A percentile compares a stretch with the other conserved stretches of the same genome.
phyloP scores from a whole-genome alignment of 2,329 filamentous ascomycete genomes.

The Plectosphaerella sp. region DNA sequence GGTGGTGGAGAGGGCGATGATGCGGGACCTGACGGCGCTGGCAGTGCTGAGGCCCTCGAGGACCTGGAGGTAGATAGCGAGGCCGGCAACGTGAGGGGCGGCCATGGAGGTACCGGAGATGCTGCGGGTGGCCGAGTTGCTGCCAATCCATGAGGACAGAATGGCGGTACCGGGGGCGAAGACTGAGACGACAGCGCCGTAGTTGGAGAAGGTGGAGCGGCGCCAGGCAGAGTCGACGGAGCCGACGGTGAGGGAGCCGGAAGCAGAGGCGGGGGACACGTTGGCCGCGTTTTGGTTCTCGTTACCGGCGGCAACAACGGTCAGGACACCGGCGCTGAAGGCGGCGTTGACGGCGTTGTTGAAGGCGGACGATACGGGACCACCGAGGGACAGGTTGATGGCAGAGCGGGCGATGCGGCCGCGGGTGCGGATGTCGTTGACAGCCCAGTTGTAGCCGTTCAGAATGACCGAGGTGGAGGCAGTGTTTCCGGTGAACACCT shows the following conservation, averaged over 20 bases:
- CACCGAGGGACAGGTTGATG: constrained; percentile 36
- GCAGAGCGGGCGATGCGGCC: constrained; percentile 23
- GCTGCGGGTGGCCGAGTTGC: constrained; percentile 32
- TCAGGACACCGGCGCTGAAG: constrained; percentile 27
- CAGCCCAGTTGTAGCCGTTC: constrained; percentile 19
- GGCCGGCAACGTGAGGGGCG: constrained; percentile 54
- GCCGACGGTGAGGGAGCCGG: constrained; percentile 26
- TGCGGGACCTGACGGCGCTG: constrained; percentile 31
- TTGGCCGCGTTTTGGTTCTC: constrained; percentile 15
- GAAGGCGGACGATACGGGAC: constrained; percentile 19
- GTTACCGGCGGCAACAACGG: constrained; percentile 38
- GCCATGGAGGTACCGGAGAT: constrained; percentile 61
- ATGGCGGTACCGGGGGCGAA: constrained; percentile 45
- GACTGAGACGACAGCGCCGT: constrained; percentile 40
- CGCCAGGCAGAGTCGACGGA: constrained; percentile 12
- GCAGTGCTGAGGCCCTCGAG: constrained; percentile 36
- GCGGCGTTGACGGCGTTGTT: constrained; percentile 32
- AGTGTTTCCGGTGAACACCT: constrained; percentile 33
- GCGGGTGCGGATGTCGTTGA: constrained; percentile 15
- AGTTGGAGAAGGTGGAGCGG: constrained; percentile 32
- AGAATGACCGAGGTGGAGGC: constrained; percentile 13
- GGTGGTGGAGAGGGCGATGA: constrained; percentile 35
- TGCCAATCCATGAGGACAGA: constrained; percentile 40
- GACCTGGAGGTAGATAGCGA: constrained; percentile 53
- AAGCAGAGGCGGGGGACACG: constrained; percentile 24